These are phyloP conservation scores for Tilletia indica DNA, from an alignment of 1,284 basidiomycete species.

Conservation along the genomic window DNA sequence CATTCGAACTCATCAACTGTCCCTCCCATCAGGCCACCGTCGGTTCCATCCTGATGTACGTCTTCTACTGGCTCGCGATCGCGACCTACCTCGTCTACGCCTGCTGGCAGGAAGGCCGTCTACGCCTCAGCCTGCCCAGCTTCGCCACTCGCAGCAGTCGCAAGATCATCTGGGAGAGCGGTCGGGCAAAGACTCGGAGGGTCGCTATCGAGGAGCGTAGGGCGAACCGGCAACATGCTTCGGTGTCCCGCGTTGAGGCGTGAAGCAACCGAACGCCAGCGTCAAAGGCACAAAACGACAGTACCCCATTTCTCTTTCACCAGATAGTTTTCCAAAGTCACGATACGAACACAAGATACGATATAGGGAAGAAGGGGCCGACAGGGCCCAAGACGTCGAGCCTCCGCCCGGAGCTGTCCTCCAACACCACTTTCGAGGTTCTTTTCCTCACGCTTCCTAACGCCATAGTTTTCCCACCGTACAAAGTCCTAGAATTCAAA, in stretches of 20 bases:
- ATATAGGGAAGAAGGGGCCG: no score
- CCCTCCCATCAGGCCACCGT: conserved; percentile 25
- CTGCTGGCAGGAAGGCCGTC: conserved; percentile 37
- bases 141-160: conserved; percentile 1
- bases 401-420: no score
- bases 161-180: conserved; percentile 31
- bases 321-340: no score
- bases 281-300: no score
- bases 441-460: no score
- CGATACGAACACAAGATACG: no score
- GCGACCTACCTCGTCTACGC: conserved; percentile 36
- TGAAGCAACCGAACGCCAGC: no score
- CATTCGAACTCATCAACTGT: background rate
- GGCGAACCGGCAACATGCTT: background rate
- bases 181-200: conserved; percentile 1
- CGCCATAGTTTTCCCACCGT: no score
- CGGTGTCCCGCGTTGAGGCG: background rate
- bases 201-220: background rate
- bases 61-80: conserved; percentile 47
- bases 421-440: no score
- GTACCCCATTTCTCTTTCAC: no score
- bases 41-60: conserved; percentile 41
- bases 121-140: conserved; percentile 22
- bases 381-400: no score
- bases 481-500: no score